Conservation (phyloP, 176 grass and related monocot genomes). For the Themeda triandra region DNA sequence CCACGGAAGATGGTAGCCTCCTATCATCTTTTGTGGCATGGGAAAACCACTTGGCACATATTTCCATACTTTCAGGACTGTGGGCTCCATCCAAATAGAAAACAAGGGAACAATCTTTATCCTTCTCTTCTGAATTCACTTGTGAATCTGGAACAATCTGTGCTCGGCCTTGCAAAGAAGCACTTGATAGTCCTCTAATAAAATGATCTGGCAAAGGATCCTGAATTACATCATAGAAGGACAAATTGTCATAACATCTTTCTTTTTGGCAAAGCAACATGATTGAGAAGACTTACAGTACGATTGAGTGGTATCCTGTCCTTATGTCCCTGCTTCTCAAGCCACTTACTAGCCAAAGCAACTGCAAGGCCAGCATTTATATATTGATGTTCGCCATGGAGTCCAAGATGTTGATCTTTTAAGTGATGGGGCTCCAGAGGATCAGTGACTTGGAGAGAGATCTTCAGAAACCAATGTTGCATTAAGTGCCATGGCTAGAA, state of each 20-base stretch:
- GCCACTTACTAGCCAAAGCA: constrained; percentile 78
- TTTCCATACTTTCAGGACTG: constrained; percentile 91
- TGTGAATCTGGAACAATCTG: constrained; percentile 60
- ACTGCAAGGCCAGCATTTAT: constrained; percentile 89
- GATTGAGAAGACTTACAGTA: constrained; percentile 50
- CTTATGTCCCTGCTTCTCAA: constrained; percentile 57
- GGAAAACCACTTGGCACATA: constrained; percentile 94
- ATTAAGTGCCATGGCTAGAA: not conserved
- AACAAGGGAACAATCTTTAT: constrained; percentile 38
- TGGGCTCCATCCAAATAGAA: constrained; percentile 87
- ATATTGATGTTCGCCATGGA: constrained; percentile 82
- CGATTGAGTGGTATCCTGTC: constrained; percentile 36
- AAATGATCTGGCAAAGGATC: constrained; percentile 55
- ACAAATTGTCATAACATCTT: constrained; percentile 3
- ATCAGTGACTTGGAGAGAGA: constrained; percentile 65
- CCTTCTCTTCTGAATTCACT: constrained; percentile 37
- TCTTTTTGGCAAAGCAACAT: constrained; percentile 8
- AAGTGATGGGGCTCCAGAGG: constrained; percentile 66
- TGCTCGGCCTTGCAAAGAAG: constrained; percentile 81
- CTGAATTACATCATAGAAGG: constrained; percentile 43
- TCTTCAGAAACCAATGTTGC: constrained; percentile 47
- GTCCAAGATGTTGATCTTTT: constrained; percentile 69
- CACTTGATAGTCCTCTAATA: constrained; percentile 48
- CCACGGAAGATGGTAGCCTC: constrained; percentile 27
- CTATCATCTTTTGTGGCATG: constrained; percentile 41